Conservation (phyloP, 129 eudicot species). For the Ambrosia artemisiifolia region DNA sequence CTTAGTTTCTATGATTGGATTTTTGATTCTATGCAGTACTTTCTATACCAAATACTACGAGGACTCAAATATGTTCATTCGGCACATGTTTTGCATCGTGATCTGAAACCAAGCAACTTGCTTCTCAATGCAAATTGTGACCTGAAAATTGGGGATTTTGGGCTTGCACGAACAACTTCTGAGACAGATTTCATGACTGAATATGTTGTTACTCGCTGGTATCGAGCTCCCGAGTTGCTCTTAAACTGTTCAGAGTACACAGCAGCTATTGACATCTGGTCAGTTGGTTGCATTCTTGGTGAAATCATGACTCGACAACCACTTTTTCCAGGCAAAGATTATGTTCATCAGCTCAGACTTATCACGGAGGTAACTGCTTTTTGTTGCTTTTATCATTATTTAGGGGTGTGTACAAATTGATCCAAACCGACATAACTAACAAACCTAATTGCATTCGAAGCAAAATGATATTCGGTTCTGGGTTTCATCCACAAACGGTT, state of each 20-base stretch:
- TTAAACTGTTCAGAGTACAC: conserved; percentile 82
- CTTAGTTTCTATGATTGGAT: background rate
- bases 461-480: background rate
- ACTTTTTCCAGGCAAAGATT: conserved; percentile 73
- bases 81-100: conserved; percentile 59
- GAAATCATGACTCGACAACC: conserved; percentile 74
- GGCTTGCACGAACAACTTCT: conserved; percentile 60
- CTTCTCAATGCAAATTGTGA: conserved; percentile 53
- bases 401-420: background rate
- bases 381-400: background rate
- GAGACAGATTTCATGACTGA: conserved; percentile 88
- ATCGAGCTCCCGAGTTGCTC: conserved; percentile 81
- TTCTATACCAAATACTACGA: conserved; percentile 37
- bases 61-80: conserved; percentile 53
- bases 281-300: conserved; percentile 75
- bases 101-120: conserved; percentile 56
- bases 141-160: conserved; percentile 55
- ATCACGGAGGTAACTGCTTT: conserved; percentile 59
- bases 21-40: conserved; percentile 20
- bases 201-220: conserved; percentile 80
- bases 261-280: conserved; percentile 82
- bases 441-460: background rate
- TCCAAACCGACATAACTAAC: background rate
- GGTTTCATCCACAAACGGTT: background rate
- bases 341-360: conserved; percentile 80